Conservation (phyloP, 1,284 basidiomycete species). For the Athelia psychrophila region DNA sequence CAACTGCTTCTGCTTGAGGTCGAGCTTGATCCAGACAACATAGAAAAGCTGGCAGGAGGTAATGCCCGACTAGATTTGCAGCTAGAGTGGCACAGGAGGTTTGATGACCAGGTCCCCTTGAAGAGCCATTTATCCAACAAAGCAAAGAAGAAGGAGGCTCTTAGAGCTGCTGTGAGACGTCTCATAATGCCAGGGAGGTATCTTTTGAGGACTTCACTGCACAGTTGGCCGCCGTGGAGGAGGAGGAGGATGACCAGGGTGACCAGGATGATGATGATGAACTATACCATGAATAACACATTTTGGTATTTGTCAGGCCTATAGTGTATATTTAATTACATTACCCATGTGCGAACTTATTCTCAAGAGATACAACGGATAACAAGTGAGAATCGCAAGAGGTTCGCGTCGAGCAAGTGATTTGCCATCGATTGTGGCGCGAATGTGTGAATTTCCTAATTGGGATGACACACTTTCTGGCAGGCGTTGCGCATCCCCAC, state of each 20-base stretch:
- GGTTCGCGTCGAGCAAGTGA: no score
- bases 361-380: no score
- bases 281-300: not conserved
- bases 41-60: not conserved
- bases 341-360: not conserved
- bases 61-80: not conserved
- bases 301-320: no score
- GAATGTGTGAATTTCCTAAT: no score
- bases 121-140: not conserved
- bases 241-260: not conserved
- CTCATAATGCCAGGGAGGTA: no score
- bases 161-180: not conserved
- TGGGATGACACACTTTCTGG: no score
- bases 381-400: no score
- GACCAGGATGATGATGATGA: not conserved
- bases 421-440: no score
- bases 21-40: not conserved
- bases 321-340: not conserved
- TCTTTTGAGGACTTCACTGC: not conserved
- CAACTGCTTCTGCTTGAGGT: not conserved
- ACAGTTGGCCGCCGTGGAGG: not conserved
- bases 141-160: not conserved
- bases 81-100: not conserved
- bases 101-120: not conserved
- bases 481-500: no score